Percentiles rank a stretch among this genome's conserved stretches.
Conservation (phyloP, 2,329 filamentous ascomycete species). For the Fusarium agapanthi region DNA sequence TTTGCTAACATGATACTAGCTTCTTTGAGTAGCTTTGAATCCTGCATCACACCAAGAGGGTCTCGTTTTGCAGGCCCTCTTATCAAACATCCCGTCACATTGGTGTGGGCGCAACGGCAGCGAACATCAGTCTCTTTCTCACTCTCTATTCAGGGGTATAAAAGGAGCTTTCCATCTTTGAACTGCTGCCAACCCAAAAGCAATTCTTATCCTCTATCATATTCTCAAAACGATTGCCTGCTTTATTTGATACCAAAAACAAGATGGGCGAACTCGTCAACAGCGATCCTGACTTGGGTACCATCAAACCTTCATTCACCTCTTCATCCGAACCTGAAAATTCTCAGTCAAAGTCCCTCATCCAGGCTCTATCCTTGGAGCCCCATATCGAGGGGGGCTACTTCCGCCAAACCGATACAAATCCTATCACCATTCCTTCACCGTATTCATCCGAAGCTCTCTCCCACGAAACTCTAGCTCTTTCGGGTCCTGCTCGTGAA, state of each 20-base stretch:
- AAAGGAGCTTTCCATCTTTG: background rate
- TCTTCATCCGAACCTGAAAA: slow-evolving; percentile 30
- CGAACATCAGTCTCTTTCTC: background rate
- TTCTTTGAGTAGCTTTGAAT: slow-evolving; percentile 7
- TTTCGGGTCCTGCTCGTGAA: slow-evolving; percentile 45
- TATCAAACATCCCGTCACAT: background rate
- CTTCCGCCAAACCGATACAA: slow-evolving; percentile 69
- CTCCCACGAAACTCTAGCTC: slow-evolving; percentile 46
- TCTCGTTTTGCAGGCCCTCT: background rate
- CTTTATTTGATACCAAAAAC: background rate
- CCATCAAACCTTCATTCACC: slow-evolving; percentile 26
- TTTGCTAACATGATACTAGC: slow-evolving; percentile 11
- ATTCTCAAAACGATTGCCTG: background rate
- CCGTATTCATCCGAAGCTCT: slow-evolving; percentile 48
- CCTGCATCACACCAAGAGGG: background rate
- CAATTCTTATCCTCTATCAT: background rate
- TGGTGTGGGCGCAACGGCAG: background rate
- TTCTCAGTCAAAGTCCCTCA: slow-evolving; percentile 35
- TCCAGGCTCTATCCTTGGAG: slow-evolving; percentile 55
- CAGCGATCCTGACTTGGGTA: slow-evolving; percentile 9
- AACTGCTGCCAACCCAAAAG: background rate
- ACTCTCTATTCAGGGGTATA: slow-evolving; percentile 10
- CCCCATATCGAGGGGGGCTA: slow-evolving; percentile 72
- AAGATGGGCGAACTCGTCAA: slow-evolving; percentile 25
- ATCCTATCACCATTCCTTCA: slow-evolving; percentile 61